Base-by-base conservation (phyloP, 2,329 filamentous ascomycete species). In the Trichothecium sympodiale region DNA sequence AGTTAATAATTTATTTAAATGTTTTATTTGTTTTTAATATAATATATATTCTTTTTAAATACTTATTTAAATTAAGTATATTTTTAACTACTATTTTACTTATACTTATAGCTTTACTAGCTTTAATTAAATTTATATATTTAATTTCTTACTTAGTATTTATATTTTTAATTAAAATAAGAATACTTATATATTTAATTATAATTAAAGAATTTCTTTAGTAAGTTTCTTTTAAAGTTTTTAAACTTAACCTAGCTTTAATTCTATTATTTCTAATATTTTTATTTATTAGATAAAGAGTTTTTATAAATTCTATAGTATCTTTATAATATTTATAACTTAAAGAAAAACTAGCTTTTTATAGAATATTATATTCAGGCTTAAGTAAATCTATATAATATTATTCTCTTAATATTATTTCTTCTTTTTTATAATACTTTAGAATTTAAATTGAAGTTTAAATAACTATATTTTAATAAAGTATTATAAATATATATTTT, bases 401-500 rank as follows among this genome's bases (percentile, higher is more conserved):
- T n/a, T n/a, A n/a, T n/a, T n/a, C n/a, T n/a, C n/a, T n/a, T n/a
- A n/a, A n/a, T n/a, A n/a, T n/a, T n/a, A n/a, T n/a, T n/a, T n/a
- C n/a, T n/a, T n/a, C n/a, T n/a, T n/a, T 33, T 17, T 8, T 17
- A 23, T 17, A 33, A 14, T 33, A 33, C n/a, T n/a, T n/a, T n/a
- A n/a, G n/a, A n/a, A 31, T 8, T 13, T 31, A 12, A 31, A 31
- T 35, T 10, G 16, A 31, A 31, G 15, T 31, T 31, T 13, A 8
- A 17, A 30, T 36, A n/a, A n/a, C n/a, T n/a, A n/a, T n/a, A n/a
- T n/a, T n/a, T n/a, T n/a, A n/a, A n/a, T n/a, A n/a, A n/a, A n/a
- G n/a, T n/a, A n/a, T n/a, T n/a, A n/a, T 30, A 30, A 10, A 35
- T 7, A 35, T 10, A 35, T 35, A 35, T 28, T 26, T 28, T 35